A percentile compares a stretch with the other conserved stretches of the same genome.
phyloP scores from a whole-genome alignment of 2,329 filamentous ascomycete genomes.

The Thyridium curvatum region DNA sequence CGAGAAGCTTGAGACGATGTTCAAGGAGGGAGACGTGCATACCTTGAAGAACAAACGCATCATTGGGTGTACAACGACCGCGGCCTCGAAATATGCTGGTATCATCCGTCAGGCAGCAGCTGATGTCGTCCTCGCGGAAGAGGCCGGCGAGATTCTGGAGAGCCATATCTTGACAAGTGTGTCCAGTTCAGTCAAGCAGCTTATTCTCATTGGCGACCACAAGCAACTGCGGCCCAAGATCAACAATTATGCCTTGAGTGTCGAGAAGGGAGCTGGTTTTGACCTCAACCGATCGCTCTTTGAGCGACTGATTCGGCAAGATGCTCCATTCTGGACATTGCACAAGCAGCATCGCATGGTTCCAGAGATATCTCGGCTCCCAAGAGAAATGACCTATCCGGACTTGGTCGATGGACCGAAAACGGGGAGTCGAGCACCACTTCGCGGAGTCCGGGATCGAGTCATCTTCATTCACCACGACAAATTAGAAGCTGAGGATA shows the following conservation, averaged over 20 bases:
- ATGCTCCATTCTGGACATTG: slow-evolving; percentile 46
- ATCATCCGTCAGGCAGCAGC: slow-evolving; percentile 48
- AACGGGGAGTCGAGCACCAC: slow-evolving; percentile 36
- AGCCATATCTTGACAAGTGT: slow-evolving; percentile 59
- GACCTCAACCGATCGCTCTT: slow-evolving; percentile 65
- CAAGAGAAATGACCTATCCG: slow-evolving; percentile 55
- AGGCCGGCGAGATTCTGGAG: slow-evolving; percentile 69
- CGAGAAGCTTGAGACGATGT: slow-evolving; percentile 32
- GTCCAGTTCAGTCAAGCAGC: slow-evolving; percentile 48
- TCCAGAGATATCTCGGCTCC: slow-evolving; percentile 57
- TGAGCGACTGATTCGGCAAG: slow-evolving; percentile 56
- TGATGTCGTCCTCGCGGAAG: slow-evolving; percentile 60
- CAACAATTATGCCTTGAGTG: slow-evolving; percentile 51
- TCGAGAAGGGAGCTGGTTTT: slow-evolving; percentile 59
- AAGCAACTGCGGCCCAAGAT: slow-evolving; percentile 65
- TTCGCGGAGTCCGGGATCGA: slow-evolving; percentile 52
- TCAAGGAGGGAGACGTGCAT: slow-evolving; percentile 30
- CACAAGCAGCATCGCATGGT: slow-evolving; percentile 61
- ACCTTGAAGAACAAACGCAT: slow-evolving; percentile 50
- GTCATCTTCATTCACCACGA: slow-evolving; percentile 64
- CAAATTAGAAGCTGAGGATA: slow-evolving; percentile 41
- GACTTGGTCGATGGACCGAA: slow-evolving; percentile 47
- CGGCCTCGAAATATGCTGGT: slow-evolving; percentile 54
- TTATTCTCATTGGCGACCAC: slow-evolving; percentile 69
- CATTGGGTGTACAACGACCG: slow-evolving; percentile 67